These are phyloP conservation scores for Dryadomyces sulphureus DNA, from an alignment of 2,329 filamentous ascomycete species.

Conservation along the genomic window DNA sequence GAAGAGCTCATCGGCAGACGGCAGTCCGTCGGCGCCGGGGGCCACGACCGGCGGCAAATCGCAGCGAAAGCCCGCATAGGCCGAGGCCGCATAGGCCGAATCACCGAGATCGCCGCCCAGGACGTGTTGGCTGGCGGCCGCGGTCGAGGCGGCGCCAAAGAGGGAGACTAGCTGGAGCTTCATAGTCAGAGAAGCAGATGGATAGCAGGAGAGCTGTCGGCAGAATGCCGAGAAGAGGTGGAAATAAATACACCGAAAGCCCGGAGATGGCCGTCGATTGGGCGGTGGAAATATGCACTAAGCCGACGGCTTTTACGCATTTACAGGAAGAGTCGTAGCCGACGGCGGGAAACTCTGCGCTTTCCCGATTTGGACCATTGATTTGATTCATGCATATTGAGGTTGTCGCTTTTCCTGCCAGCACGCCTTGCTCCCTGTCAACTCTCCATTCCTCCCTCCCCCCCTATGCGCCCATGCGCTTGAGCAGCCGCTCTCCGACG, in stretches of 20 bases:
- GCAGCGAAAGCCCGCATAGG: constrained; percentile 5
- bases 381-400: too few species aligned
- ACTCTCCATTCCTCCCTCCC: too few species aligned
- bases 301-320: neutral
- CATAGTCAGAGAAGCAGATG: neutral
- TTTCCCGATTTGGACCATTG: too few species aligned
- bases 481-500: constrained; percentile 62
- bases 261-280: neutral
- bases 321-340: neutral
- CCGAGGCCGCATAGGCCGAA: neutral
- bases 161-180: neutral
- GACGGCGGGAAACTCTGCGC: too few species aligned
- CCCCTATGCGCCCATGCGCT: constrained; percentile 16
- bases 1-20: constrained; percentile 9
- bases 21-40: constrained; percentile 8
- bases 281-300: too few species aligned
- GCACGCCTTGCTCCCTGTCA: neutral
- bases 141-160: too few species aligned
- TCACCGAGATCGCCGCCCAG: neutral
- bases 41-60: constrained; percentile 10
- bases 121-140: constrained; percentile 3
- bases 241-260: neutral
- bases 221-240: neutral
- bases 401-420: neutral
- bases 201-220: too few species aligned